Base-by-base conservation (phyloP, 2,329 filamentous ascomycete species). In the Aureobasidium sp. region DNA sequence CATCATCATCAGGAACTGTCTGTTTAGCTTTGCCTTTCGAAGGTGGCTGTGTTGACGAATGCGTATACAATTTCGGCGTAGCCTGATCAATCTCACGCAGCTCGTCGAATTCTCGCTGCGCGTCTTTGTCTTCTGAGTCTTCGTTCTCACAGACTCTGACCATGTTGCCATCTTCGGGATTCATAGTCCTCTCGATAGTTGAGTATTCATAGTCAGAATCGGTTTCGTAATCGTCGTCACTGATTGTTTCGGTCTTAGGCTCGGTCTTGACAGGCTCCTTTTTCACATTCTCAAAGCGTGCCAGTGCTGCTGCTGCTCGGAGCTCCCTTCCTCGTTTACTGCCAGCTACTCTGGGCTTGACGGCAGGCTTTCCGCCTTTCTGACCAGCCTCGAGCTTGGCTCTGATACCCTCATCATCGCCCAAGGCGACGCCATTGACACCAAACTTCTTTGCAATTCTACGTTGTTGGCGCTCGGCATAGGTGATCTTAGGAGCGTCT, bases 371-470 rank as follows among this genome's bases (percentile, higher is more conserved):
- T 5, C 34, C 50, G 3, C 50, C 50, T 16, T 61, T 53, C 21
- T 59, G 57, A 5, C 57, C 57, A 30, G 67, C 66, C 55, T 92
- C 89, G 14, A 92, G 74, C 69, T 84, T 83, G 25, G 82, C 77
- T 69, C 90, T 87, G 39, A 80, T 74, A 39, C 79, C 79, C 34
- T 87, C 85, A 64, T 92, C 88, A 3, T 85, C 86, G 0, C 90
- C 90, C 1, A 94, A 76, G 0, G 83, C 76, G 32, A 85, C 77
- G 0, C 90, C 90, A 47, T 87, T 85, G 32, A 78, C 80, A 5
- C 90, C 90, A 72, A 94, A 93, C 72, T 89, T 91, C 73, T 83
- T 90, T 66, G 84, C 74, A 49, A 91, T 91, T 59, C 85, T 81
- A 64, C 84, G 79, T 71, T 91, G 85, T 71, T 91, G 87, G 68